Base-by-base conservation (phyloP, 305 asterid species). In the Fraxinus angustifolia region DNA sequence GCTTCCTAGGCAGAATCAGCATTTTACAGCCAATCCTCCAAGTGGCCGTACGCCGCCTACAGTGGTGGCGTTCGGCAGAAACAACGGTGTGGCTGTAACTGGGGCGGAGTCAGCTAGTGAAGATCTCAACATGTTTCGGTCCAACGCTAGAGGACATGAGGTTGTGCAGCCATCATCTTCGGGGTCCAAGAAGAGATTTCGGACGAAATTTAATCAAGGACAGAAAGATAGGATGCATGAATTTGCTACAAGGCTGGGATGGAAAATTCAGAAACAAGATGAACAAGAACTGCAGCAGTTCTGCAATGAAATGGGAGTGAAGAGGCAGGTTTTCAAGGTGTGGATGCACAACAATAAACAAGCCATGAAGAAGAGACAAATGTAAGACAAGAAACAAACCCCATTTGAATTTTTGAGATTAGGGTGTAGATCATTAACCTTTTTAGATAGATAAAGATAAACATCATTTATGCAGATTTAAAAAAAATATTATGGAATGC, bases 301-400 rank as follows among this genome's bases (percentile, higher is more conserved):
- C 36, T 91, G 97, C 84, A 78, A 12, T 12, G 93, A 91, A 73
- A 85, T 88, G 4, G 94, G 96, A 0, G 88, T 93, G 7, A 87
- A 88, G 79, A 88, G 97, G 17, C 88, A 89, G 80, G 96, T 89
- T 3, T 90, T 91, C 83, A 93, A 93, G 79, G 94, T 93, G 23
- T 93, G 94, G 93, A 92, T 93, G 94, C 98, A 93, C 88, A 93
- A 93, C 89, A 90, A 90, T 83, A 93, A 93, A 84, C 95, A 90
- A 85, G 93, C 96, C 0, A 84, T 85, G 84, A 93, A 90, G 85
- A 91, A 83, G 88, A 85, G 85, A 83, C 6, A 48, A 48, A 14
- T 48, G 17, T 48, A 16, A 48, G 60, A 6, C 60, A 14, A 48
- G 21, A 14, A 48, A 48, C 19, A 16, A 48, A 48, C 60, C 60